phyloP scores from a whole-genome alignment of 2,329 filamentous ascomycete genomes.

The Colletotrichum endophyticum region DNA sequence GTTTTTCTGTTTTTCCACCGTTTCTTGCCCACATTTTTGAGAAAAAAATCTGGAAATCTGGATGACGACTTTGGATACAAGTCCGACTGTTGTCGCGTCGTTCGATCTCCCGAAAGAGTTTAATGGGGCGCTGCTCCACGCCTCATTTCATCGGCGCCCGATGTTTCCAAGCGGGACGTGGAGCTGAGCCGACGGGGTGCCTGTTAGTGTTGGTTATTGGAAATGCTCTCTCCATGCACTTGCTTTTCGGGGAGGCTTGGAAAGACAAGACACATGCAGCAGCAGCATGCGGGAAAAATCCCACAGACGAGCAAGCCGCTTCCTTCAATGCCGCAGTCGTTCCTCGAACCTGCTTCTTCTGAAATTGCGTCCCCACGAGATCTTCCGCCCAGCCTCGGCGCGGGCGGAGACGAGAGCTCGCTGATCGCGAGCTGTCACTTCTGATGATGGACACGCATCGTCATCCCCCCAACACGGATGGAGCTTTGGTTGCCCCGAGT shows the following conservation, averaged over 20 bases:
- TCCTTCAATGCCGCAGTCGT: not conserved
- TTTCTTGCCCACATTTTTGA: not conserved
- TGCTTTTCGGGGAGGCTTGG: not conserved
- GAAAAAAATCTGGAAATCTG: not conserved
- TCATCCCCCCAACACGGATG: not conserved
- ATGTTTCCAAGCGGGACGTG: not conserved
- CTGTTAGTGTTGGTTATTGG: not conserved
- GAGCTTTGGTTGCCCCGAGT: not conserved
- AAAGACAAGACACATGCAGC: not conserved
- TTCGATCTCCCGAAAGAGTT: not conserved
- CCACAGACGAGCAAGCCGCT: not conserved
- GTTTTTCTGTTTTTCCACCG: not conserved
- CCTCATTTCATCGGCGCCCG: constrained; percentile 6
- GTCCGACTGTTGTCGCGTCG: not conserved
- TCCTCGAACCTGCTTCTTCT: not conserved
- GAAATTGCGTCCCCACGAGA: constrained; percentile 4
- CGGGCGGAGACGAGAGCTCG: not conserved
- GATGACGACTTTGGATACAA: constrained; percentile 3
- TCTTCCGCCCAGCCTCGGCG: not conserved
- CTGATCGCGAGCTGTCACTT: not conserved
- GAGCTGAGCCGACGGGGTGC: not conserved
- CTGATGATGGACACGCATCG: not conserved
- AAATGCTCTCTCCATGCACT: not conserved
- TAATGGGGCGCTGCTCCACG: constrained; percentile 7
- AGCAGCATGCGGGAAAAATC: not conserved